A percentile compares a stretch with the other conserved stretches of the same genome.
Conservation (phyloP, 257 asterid species). For the Eustoma russellianum region DNA sequence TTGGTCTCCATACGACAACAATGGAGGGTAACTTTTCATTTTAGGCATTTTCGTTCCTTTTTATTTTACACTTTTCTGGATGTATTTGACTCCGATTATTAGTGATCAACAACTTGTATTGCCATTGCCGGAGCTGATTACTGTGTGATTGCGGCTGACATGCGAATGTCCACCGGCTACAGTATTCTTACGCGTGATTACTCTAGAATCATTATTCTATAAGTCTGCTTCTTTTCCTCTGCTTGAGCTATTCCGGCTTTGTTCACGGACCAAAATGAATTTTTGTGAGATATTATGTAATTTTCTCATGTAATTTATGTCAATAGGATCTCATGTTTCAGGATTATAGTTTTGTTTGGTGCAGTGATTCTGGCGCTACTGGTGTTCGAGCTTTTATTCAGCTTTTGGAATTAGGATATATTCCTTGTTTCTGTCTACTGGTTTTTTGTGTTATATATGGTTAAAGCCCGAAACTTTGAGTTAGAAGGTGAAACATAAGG, state of each 20-base stretch:
- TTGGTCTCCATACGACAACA: constrained; percentile 89
- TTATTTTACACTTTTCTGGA: neutral
- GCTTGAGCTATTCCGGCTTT: too few relatives aligned
- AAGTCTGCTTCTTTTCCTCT: neutral
- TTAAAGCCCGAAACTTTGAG: too few relatives aligned
- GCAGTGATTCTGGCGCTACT: neutral
- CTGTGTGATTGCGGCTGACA: constrained; percentile 88
- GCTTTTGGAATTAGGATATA: too few relatives aligned
- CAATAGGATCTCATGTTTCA: neutral
- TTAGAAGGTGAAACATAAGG: too few relatives aligned
- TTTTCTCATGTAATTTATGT: neutral
- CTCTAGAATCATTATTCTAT: constrained; percentile 71
- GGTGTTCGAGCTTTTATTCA: neutral
- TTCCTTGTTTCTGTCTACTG: too few relatives aligned
- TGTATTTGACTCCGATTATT: neutral
- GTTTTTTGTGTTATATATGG: too few relatives aligned
- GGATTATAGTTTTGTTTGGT: neutral
- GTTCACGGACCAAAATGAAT: too few relatives aligned
- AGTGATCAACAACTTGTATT: constrained; percentile 53
- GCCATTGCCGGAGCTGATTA: constrained; percentile 86
- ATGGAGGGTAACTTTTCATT: constrained; percentile 56
- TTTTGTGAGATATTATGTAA: neutral
- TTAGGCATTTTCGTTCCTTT: neutral
- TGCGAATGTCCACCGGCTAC: constrained; percentile 70
- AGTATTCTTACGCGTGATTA: constrained; percentile 67